Conservation (phyloP, 2,329 filamentous ascomycete species). For the Leptographium lundbergii region DNA sequence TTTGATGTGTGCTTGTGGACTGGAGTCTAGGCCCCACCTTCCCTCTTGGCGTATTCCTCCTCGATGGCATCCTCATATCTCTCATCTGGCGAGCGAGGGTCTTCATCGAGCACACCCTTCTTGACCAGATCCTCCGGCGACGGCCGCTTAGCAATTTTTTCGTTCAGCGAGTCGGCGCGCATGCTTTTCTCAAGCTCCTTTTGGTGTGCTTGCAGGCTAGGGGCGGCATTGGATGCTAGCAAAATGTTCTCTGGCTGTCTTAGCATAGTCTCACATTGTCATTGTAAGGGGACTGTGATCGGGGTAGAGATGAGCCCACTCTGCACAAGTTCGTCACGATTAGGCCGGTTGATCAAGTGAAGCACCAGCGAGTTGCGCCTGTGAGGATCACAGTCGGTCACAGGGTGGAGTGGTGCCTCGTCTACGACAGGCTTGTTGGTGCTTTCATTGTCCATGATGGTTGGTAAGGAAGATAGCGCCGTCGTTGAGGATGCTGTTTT, state of each 20-base stretch:
- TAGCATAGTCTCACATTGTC: not conserved
- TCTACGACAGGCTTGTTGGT: constrained; percentile 30
- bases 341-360: constrained; percentile 59
- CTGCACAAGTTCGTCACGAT: constrained; percentile 66
- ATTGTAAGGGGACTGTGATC: not conserved
- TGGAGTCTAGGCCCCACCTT: constrained; percentile 38
- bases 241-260: constrained; percentile 64
- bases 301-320: constrained; percentile 31
- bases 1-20: not conserved
- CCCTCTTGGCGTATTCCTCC: constrained; percentile 50
- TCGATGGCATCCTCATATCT: constrained; percentile 50
- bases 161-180: constrained; percentile 75
- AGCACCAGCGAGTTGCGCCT: constrained; percentile 61
- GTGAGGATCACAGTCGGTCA: constrained; percentile 28
- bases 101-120: constrained; percentile 64
- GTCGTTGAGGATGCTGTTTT: not conserved
- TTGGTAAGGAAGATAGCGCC: not conserved
- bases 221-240: constrained; percentile 63
- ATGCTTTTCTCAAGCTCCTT: constrained; percentile 80
- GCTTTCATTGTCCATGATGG: constrained; percentile 21
- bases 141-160: constrained; percentile 70
- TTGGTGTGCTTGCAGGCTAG: constrained; percentile 66
- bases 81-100: constrained; percentile 44
- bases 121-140: constrained; percentile 63
- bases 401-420: constrained; percentile 44